Percentiles rank a stretch among this genome's conserved stretches.
These are phyloP conservation scores for Globisporangium iwayamae DNA, from an alignment of 352 stramenopile species.

Conservation along the genomic window DNA sequence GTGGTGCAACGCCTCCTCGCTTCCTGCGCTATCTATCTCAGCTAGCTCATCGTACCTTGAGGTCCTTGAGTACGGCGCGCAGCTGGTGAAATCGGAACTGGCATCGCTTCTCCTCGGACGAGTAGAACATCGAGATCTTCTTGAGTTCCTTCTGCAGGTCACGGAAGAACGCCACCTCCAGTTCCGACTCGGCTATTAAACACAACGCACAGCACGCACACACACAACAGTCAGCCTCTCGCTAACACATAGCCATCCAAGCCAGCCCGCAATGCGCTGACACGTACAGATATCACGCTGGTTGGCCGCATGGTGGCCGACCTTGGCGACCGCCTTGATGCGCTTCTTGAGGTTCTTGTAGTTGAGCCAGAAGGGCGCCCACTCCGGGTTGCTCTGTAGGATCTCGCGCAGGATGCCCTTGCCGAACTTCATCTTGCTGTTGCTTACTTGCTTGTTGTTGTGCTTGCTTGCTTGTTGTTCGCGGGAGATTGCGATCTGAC, in stretches of 20 bases:
- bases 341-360: constrained; percentile 86
- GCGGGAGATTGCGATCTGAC: not conserved
- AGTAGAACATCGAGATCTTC: constrained; percentile 80
- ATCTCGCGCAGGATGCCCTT: constrained; percentile 70
- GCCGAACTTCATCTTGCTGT: constrained; percentile 72
- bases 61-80: constrained; percentile 58
- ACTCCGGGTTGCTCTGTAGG: constrained; percentile 74
- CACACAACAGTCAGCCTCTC: not conserved
- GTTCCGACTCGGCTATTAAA: constrained; percentile 48
- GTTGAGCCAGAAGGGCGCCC: constrained; percentile 85
- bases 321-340: constrained; percentile 66
- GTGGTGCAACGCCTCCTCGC: not conserved
- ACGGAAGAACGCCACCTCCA: constrained; percentile 79
- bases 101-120: constrained; percentile 70
- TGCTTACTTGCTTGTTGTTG: not conserved
- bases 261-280: not conserved
- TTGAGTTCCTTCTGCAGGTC: constrained; percentile 71
- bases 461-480: not conserved
- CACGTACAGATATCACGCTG: constrained; percentile 37
- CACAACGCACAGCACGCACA: not conserved
- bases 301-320: constrained; percentile 13
- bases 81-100: constrained; percentile 69
- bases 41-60: constrained; percentile 35
- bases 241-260: not conserved
- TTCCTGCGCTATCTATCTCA: not conserved